These are phyloP conservation scores for Diplotaxis tenuifolia DNA, from an alignment of 345 rosid species.

Conservation along the genomic window DNA sequence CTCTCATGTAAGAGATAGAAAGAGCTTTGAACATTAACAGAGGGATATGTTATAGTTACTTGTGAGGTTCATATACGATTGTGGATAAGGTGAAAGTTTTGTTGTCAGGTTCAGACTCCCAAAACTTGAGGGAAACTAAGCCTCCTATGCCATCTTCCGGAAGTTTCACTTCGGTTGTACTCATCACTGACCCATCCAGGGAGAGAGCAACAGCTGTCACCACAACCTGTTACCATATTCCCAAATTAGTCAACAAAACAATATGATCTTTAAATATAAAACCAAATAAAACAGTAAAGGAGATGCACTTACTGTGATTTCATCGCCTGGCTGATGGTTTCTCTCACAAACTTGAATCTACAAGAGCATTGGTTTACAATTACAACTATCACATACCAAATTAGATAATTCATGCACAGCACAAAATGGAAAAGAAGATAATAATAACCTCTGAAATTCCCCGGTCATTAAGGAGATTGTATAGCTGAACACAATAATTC, in stretches of 20 bases:
- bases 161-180: constrained; percentile 81
- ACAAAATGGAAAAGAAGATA: constrained; percentile 2
- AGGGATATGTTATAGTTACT: constrained; percentile 41
- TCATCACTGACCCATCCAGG: constrained; percentile 70
- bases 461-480: constrained; percentile 76
- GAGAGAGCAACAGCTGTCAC: constrained; percentile 68
- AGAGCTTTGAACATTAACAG: not conserved
- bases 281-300: no score
- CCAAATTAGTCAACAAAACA: no score
- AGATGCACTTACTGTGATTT: constrained; percentile 63
- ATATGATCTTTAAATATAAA: no score
- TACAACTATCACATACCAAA: not conserved
- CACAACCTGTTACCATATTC: no score
- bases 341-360: constrained; percentile 96
- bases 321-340: constrained; percentile 94
- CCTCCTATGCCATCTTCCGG: constrained; percentile 86
- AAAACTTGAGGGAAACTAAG: constrained; percentile 79
- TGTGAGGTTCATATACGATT: constrained; percentile 89
- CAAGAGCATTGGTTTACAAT: not conserved
- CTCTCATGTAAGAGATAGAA: not conserved
- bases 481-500: constrained; percentile 73
- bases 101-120: constrained; percentile 55
- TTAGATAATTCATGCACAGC: not conserved
- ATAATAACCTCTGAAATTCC: constrained; percentile 73
- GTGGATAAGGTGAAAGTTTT: constrained; percentile 72